Base-by-base conservation (phyloP, 495 filamentous ascomycete species). In the Xylaria flabelliformis region DNA sequence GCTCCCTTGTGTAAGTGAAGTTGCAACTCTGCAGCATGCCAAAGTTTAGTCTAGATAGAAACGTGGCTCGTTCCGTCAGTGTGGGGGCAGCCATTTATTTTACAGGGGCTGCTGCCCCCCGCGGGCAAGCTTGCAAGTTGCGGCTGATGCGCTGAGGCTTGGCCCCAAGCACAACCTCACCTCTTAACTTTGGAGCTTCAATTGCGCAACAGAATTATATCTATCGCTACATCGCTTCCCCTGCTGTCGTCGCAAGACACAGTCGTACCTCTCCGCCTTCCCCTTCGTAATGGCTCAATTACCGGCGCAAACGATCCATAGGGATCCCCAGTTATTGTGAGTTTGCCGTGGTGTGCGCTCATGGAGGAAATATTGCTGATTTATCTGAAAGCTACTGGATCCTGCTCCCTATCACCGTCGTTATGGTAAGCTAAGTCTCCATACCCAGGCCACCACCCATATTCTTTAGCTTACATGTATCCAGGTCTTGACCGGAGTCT, bases 311-410 rank as follows among this genome's bases (percentile, higher is more conserved):
- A 94, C 94, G 83, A 98, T 99, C 90, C 93, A 96, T 85, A 85
- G 96, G 88, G 96, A 99, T 94, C 97, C 96, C 75, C 95, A 97
- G 81, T 88, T 99, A 72, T 97, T 98, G 96, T 98, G 83, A 80
- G 70, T 63, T 34, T 64, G 39, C 15, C 55, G 50, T 61, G 26
- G 3, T 24, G 3, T 1, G 4, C n/a, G 4, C 32, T 17, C 48
- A 2, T 24, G 53, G 48, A 39, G 64, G 46, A 64, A 58, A 42
- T 71, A 70, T 74, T 75, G 17, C 74, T 55, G 70, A 58, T 63
- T 63, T 19, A 3, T 39, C 17, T 15, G 12, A 67, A 69, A 98
- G 95, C 83, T 97, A 97, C 85, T 98, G 96, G 96, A 98, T 99
- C 82, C 85, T 99, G 46, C 92, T 98, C 74, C 96, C 96, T 32